phyloP scores from a whole-genome alignment of 1,284 basidiomycete species.

The Fomitopsis pinicola region DNA sequence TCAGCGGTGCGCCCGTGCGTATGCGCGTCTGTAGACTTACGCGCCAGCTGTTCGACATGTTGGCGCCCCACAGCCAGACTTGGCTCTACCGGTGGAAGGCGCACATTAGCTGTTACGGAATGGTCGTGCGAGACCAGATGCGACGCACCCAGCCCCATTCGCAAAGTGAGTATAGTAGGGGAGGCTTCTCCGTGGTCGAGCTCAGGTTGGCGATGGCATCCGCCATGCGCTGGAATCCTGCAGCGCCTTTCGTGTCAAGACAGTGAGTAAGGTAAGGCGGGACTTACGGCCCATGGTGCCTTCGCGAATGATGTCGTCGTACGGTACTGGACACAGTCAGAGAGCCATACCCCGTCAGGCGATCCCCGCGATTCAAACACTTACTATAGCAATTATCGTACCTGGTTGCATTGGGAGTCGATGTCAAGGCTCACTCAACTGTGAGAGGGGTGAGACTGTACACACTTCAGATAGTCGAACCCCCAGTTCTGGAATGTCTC shows the following conservation, averaged over 20 bases:
- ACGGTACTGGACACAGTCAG: conserved; percentile 32
- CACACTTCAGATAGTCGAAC: conserved; percentile 45
- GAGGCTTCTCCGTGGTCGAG: conserved; percentile 29
- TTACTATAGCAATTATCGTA: conserved; percentile 47
- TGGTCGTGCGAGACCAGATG: background rate
- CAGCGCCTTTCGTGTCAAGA: background rate
- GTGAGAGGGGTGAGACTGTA: background rate
- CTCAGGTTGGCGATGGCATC: conserved; percentile 38
- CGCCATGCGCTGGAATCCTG: conserved; percentile 44
- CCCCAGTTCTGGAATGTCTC: conserved; percentile 42
- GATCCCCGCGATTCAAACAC: background rate
- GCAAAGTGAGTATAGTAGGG: conserved; percentile 43
- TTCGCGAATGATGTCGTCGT: conserved; percentile 38
- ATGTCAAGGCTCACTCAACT: background rate
- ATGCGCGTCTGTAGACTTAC: conserved; percentile 20
- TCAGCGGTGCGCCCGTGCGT: background rate
- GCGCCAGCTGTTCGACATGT: conserved; percentile 39
- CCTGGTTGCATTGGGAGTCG: conserved; percentile 17
- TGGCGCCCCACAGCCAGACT: conserved; percentile 43
- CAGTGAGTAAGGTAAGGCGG: background rate
- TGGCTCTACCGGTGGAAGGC: conserved; percentile 27
- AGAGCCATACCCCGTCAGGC: background rate
- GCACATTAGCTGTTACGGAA: background rate
- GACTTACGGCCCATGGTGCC: conserved; percentile 43
- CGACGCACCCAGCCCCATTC: conserved; percentile 43